Conservation (phyloP, 352 stramenopile species). For the Pythium sukuiense region DNA sequence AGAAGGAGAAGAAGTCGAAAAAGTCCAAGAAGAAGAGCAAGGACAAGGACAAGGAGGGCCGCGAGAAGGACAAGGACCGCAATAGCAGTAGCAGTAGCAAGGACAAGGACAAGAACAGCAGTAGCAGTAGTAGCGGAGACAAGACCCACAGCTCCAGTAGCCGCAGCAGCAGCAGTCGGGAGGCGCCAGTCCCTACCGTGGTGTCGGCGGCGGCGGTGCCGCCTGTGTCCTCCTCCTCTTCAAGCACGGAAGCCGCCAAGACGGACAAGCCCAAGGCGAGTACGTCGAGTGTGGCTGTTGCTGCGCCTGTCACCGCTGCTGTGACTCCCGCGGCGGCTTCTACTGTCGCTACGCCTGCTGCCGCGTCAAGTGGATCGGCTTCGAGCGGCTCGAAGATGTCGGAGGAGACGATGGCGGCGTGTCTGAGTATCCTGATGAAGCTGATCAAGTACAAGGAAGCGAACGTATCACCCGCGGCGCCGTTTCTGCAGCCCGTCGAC, state of each 20-base stretch:
- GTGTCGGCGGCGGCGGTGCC: background rate
- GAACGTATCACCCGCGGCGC: conserved; percentile 62
- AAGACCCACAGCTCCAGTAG: conserved; percentile 15
- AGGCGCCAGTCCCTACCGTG: background rate
- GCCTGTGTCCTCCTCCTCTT: background rate
- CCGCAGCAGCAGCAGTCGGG: background rate
- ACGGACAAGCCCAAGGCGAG: background rate
- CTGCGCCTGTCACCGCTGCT: background rate
- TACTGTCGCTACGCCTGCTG: background rate
- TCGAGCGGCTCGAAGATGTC: conserved; percentile 47
- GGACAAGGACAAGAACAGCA: conserved; percentile 29
- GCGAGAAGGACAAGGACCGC: conserved; percentile 24
- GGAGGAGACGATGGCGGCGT: conserved; percentile 52
- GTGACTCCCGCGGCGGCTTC: background rate
- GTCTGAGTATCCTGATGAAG: conserved; percentile 70
- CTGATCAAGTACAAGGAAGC: conserved; percentile 87
- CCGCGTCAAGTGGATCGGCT: background rate
- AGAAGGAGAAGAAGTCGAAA: conserved; percentile 58
- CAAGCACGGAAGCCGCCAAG: background rate
- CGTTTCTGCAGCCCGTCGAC: conserved; percentile 83
- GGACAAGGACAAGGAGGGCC: conserved; percentile 49
- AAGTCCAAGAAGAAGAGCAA: conserved; percentile 76
- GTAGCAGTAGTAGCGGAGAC: conserved; percentile 21
- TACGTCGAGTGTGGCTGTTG: background rate
- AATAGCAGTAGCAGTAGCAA: conserved; percentile 8